Evolutionary conservation across 2,329 filamentous ascomycete genomes (phyloP), one percentile per base, ranked within the genome.

Genomic region (Trichoderma sp.): DNA sequence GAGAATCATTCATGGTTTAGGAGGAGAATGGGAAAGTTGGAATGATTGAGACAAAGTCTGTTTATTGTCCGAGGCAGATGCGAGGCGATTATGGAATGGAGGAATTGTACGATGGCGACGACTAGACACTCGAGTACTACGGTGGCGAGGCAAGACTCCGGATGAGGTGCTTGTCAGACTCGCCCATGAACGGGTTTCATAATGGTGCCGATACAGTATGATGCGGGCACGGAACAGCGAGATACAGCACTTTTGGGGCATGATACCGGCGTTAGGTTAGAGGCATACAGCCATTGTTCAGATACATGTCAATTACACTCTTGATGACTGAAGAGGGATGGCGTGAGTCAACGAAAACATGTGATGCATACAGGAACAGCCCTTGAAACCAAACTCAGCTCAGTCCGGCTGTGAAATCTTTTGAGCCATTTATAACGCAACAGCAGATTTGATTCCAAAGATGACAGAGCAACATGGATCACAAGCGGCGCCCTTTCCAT

Each of bases 1-100:
- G 94, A 74, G 94, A 98, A 81, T 97, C 93, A 1, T 98, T 98
- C 76, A 97, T 92, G 89, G 90, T 93, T 64, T 88, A 76, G 56
- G 56, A 17, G 1, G 15, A 43, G 24, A 24, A 30, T 45, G 50
- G 7, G 7, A 17, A 50, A 47, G 10, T 6, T 43, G 4, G 24
- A 30, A 15, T 34, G n/a, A 24, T 39, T 6, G 39, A 2, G 24
- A 50, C 28, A 59, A 45, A 15, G 19, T 47, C 9, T 14, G 56
- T 5, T 44, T 24, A 24, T 48, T 19, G 3, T 15, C 50, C 19
- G 26, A 52, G 34, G 41, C 59, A 19, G 19, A 51, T 39, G 7
- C 34, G 30, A 30, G 28, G 28, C 28, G 7, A 30, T 12, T 39
- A 14, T 14, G 34, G 3, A 39, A 47, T 14, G 45, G 9, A 50